Conservation (phyloP, 1,284 basidiomycete species). For the Peniophora sp. region DNA sequence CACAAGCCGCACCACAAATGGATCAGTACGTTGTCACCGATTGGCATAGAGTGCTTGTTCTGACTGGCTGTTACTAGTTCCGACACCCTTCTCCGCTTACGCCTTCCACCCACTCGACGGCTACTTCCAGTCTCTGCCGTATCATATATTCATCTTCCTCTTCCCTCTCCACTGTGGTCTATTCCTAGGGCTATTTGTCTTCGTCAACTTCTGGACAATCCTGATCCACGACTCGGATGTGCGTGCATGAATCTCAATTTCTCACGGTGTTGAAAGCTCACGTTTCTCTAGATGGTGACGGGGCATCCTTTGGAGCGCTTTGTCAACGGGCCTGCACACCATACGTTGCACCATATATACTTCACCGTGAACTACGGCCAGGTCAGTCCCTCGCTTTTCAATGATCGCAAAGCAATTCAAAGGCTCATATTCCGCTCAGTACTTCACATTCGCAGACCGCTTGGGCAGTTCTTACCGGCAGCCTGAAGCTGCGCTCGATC, state of each 20-base stretch:
- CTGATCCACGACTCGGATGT: constrained; percentile 94
- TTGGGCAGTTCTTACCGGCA: constrained; percentile 82
- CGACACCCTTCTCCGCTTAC: constrained; percentile 94
- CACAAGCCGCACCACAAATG: constrained; percentile 99
- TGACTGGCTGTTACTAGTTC: constrained; percentile 58
- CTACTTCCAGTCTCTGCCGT: constrained; percentile 89
- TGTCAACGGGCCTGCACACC: constrained; percentile 97
- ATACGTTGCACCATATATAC: constrained; percentile 93
- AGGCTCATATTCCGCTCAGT: constrained; percentile 38
- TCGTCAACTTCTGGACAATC: constrained; percentile 91
- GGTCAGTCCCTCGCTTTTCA: constrained; percentile 28
- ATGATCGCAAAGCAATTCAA: background rate
- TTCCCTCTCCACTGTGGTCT: constrained; percentile 86
- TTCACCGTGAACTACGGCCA: constrained; percentile 96
- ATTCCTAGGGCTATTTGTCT: constrained; percentile 79
- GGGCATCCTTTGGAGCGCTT: constrained; percentile 84
- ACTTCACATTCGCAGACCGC: constrained; percentile 95
- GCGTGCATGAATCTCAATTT: too few species aligned
- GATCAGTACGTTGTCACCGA: constrained; percentile 60
- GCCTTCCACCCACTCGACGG: constrained; percentile 98
- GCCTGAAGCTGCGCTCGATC: constrained; percentile 80
- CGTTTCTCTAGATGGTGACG: constrained; percentile 64
- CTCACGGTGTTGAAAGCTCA: too few species aligned
- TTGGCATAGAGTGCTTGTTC: too few species aligned
- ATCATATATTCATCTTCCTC: constrained; percentile 88